Base-by-base conservation (phyloP, 495 filamentous ascomycete species). In the Aspergillus homomorphus region DNA sequence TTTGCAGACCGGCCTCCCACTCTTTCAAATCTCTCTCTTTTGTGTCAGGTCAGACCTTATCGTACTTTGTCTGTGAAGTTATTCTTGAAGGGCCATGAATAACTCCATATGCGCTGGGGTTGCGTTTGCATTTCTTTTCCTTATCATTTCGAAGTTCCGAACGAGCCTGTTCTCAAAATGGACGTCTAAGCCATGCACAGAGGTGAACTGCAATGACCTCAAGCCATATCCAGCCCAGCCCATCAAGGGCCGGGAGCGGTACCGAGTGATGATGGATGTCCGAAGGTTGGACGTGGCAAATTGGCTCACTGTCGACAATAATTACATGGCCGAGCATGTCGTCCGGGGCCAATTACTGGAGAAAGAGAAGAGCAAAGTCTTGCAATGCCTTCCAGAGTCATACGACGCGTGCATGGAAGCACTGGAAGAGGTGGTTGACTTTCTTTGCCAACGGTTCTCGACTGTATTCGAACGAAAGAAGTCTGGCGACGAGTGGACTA, bases 261-360 rank as follows among this genome's bases (percentile, higher is more conserved):
- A 78, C 57, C 68, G 74, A 23, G 73, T 82, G 53, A 78, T 79
- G 62, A 83, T 84, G 82, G 82, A 83, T 41, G 71, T 85, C 19
- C 75, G 75, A 56, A 79, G 74, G 58, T 65, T 84, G 26, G 80
- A 82, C 44, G 57, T 63, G 18, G 64, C 69, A 44, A 81, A 82
- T 45, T 85, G 81, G 82, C 71, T 85, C 28, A 80, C 77, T 1
- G 59, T 84, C 33, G 82, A 84, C 63, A 72, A 78, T 45, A 73
- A 75, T 55, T 84, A 84, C 53, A 69, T 73, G 61, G 71, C 73
- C 24, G 80, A 81, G 57, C 79, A 82, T 62, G 57, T 62, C 2
- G 69, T 82, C 23, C 72, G 80, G 22, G 63, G 63, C 18, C 61
- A 73, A 22, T 70, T 84, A 53, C 71, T 84, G 5, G 50, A 63